Evolutionary conservation across 768 basidiomycete genomes (phyloP), one percentile per base, ranked within the genome.

Genomic region (Boletus fagicola): DNA sequence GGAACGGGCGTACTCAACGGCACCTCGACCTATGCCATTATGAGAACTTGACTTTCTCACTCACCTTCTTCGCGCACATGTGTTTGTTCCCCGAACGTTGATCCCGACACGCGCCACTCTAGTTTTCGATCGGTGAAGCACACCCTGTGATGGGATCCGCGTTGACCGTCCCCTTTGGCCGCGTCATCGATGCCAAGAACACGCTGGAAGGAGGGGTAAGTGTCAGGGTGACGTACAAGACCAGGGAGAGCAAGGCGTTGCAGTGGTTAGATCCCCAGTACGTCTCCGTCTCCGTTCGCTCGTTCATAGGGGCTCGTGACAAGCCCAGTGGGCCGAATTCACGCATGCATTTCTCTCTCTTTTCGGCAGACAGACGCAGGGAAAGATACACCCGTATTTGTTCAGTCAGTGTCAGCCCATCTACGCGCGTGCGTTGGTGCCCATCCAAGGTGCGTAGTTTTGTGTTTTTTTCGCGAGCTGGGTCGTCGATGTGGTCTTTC

Each of bases 341-440:
- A 18, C 16, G 24, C 53, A 20, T n/a, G 8, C 9, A 7, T 11
- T 40, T 36, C 13, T 26, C 16, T 10, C 9, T 30, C 39, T n/a
- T 1, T 5, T 48, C 20, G 31, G 18, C 26, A 90, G 89, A 58
- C 91, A 94, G 73, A 96, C 94, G 0, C 90, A 92, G 60, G 92
- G 92, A n/a, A 92, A 92, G 65, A 76, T 73, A 26, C 86, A 90
- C 70, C 88, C 92, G 0, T 96, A 88, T 73, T 74, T 96, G n/a
- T 98, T 95, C 78, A 92, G 90, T 60, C 95, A 96, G 67, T 92
- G 88, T 67, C 94, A 97, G 65, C 92, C 94, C 1, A 95, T 94
- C 64, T 93, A 94, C 66, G 89, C 90, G 4, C 83, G 94, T 43
- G 80, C 86, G 3, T 74, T 95, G 44, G 80, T 85, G 0, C 94